Conservation (phyloP, 2,329 filamentous ascomycete species). For the Byssothecium circinans region DNA sequence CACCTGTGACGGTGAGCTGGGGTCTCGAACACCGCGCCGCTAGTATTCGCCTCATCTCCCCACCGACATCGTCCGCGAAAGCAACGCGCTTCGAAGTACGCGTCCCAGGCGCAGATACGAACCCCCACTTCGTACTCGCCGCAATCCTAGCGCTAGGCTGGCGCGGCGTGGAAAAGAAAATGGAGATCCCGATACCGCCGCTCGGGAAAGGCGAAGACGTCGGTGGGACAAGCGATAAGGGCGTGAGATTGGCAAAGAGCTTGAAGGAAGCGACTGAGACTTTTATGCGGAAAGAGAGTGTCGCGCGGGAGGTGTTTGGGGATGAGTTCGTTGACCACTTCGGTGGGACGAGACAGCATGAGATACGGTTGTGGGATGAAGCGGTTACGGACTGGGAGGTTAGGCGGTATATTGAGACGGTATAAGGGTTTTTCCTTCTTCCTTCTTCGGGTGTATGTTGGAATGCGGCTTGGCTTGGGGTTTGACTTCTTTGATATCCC, state of each 20-base stretch:
- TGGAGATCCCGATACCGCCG: conserved; percentile 79
- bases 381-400: conserved; percentile 95
- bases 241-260: conserved; percentile 77
- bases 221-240: conserved; percentile 70
- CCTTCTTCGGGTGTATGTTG: not conserved
- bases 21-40: conserved; percentile 93
- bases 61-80: conserved; percentile 79
- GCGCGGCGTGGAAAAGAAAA: conserved; percentile 89
- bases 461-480: not conserved
- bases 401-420: conserved; percentile 41
- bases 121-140: conserved; percentile 82
- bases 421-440: conserved; percentile 12
- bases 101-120: conserved; percentile 91
- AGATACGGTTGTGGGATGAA: conserved; percentile 88
- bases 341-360: conserved; percentile 88
- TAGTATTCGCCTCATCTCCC: conserved; percentile 84
- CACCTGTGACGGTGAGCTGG: conserved; percentile 96
- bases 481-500: conserved; percentile 6
- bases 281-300: conserved; percentile 76
- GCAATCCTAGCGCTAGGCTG: conserved; percentile 87
- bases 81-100: conserved; percentile 92
- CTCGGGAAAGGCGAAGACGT: conserved; percentile 83
- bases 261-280: conserved; percentile 79
- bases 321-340: conserved; percentile 96
- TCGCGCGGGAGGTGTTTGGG: conserved; percentile 92